phyloP scores from a whole-genome alignment of 1,284 basidiomycete genomes.

The Agroathelia rolfsii region DNA sequence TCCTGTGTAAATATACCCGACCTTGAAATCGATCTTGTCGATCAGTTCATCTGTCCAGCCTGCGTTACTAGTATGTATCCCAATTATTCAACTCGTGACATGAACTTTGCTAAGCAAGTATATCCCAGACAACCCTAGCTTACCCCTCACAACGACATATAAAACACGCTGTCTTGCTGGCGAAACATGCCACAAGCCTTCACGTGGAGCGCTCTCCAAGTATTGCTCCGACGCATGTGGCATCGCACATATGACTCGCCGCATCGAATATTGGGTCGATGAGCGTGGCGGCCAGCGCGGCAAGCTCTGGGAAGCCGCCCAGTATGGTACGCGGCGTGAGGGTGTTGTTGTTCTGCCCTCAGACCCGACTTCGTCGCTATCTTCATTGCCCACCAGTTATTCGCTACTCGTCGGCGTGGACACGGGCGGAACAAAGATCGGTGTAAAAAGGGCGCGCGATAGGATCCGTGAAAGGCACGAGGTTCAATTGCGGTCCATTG shows the following conservation, averaged over 20 bases:
- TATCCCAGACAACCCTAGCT: conserved; percentile 45
- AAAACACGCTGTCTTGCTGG: conserved; percentile 66
- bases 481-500: too few species aligned
- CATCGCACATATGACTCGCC: conserved; percentile 52
- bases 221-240: conserved; percentile 80
- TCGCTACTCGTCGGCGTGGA: too few species aligned
- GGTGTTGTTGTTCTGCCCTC: conserved; percentile 59
- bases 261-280: conserved; percentile 49
- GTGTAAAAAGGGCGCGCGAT: conserved; percentile 17
- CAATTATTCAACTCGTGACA: conserved; percentile 5
- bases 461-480: background rate
- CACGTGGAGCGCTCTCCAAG: conserved; percentile 71
- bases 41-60: conserved; percentile 76
- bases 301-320: conserved; percentile 61
- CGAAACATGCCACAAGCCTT: conserved; percentile 73
- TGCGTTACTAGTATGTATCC: conserved; percentile 58
- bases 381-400: too few species aligned
- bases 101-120: too few species aligned
- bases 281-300: conserved; percentile 49
- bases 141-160: conserved; percentile 64
- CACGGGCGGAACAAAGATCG: conserved; percentile 10
- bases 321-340: conserved; percentile 55
- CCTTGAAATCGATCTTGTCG: conserved; percentile 69
- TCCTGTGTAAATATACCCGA: conserved; percentile 72
- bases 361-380: too few species aligned